These are phyloP conservation scores for Aspergillus bridgeri DNA, from an alignment of 495 filamentous ascomycete genomes.

Conservation along the genomic window DNA sequence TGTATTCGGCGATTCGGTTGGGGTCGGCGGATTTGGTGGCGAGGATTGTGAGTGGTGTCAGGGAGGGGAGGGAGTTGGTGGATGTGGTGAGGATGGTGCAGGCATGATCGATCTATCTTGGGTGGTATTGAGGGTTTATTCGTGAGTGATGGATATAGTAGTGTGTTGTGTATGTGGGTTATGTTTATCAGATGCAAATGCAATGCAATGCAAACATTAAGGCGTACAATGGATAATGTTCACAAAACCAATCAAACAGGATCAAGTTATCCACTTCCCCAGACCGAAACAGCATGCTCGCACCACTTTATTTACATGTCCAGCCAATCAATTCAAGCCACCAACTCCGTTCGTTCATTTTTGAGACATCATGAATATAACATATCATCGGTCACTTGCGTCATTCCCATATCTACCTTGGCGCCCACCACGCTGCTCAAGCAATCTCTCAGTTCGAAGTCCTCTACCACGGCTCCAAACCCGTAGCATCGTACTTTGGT, in stretches of 20 bases:
- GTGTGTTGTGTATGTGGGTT: not conserved
- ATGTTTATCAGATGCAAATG: not conserved
- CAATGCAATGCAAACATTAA: not conserved
- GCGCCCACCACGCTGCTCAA: slow-evolving; percentile 67
- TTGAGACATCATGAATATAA: slow-evolving; percentile 37
- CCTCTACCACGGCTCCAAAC: slow-evolving; percentile 67
- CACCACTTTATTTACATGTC: slow-evolving; percentile 15
- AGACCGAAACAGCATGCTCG: slow-evolving; percentile 4
- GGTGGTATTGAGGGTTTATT: no score
- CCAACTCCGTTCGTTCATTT: not conserved
- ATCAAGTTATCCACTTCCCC: not conserved
- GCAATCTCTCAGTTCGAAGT: slow-evolving; percentile 88
- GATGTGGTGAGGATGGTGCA: slow-evolving; percentile 10
- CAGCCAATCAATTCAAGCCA: slow-evolving; percentile 1
- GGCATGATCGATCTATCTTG: not conserved
- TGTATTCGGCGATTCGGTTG: slow-evolving; percentile 14
- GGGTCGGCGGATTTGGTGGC: slow-evolving; percentile 11
- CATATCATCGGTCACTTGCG: slow-evolving; percentile 30
- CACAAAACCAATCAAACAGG: not conserved
- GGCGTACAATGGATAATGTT: not conserved
- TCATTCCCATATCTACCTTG: slow-evolving; percentile 50
- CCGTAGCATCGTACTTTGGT: slow-evolving; percentile 90
- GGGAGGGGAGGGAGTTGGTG: slow-evolving; percentile 2
- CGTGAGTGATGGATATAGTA: no score
- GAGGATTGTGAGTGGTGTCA: slow-evolving; percentile 12